phyloP scores from a whole-genome alignment of 2,329 filamentous ascomycete species.

The Aureobasidium pullulans region DNA sequence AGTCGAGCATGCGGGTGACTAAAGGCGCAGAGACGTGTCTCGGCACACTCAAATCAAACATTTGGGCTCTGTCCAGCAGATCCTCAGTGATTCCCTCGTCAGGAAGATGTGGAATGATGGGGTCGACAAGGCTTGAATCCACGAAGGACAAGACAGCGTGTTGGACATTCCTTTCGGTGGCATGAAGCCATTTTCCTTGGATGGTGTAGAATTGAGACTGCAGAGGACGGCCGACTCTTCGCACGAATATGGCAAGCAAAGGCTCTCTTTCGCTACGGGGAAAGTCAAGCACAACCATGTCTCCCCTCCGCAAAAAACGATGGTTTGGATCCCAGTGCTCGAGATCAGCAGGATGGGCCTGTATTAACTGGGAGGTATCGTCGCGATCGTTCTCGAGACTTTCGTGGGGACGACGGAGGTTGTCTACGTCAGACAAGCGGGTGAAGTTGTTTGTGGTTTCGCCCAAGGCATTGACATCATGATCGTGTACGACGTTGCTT shows the following conservation, averaged over 20 bases:
- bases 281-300: conserved; percentile 40
- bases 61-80: conserved; percentile 29
- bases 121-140: conserved; percentile 36
- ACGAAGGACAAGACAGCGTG: conserved; percentile 46
- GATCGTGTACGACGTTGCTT: conserved; percentile 20
- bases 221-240: conserved; percentile 27
- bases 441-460: conserved; percentile 23
- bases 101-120: conserved; percentile 47
- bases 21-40: conserved; percentile 39
- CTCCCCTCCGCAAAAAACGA: conserved; percentile 36
- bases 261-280: conserved; percentile 27
- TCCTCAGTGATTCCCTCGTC: conserved; percentile 27
- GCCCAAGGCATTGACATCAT: conserved; percentile 22
- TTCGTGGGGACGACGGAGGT: conserved; percentile 19
- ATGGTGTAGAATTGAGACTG: conserved; percentile 44
- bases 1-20: conserved; percentile 34
- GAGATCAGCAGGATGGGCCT: conserved; percentile 19
- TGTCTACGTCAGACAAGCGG: conserved; percentile 23
- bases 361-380: conserved; percentile 18
- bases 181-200: conserved; percentile 42
- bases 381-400: conserved; percentile 22
- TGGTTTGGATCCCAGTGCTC: conserved; percentile 29
- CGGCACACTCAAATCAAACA: conserved; percentile 37
- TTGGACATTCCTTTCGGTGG: conserved; percentile 31
- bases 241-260: conserved; percentile 44